These are phyloP conservation scores for Tetradesmus lagerheimii DNA, from an alignment of 139 green algal genomes.

Conservation along the genomic window DNA sequence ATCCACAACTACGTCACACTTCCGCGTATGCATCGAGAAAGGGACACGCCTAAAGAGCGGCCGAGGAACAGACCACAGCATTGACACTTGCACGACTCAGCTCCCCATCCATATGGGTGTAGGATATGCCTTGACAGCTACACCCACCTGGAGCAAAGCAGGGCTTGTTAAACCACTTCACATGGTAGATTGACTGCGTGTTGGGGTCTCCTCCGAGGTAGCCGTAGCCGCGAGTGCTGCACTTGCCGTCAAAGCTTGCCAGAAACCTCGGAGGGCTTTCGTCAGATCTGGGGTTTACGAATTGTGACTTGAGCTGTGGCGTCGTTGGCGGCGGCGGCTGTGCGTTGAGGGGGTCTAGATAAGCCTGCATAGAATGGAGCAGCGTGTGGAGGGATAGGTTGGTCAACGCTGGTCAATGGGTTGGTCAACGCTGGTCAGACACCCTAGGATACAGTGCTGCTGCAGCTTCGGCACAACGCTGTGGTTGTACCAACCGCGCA, in stretches of 20 bases:
- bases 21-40: too few species aligned
- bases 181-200: background rate
- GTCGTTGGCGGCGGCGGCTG: background rate
- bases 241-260: background rate
- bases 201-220: background rate
- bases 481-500: too few species aligned
- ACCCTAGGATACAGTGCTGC: too few species aligned
- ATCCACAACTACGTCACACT: too few species aligned
- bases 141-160: background rate
- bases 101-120: too few species aligned
- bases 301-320: background rate
- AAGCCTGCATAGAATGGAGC: background rate
- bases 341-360: background rate
- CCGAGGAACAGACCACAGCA: too few species aligned
- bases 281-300: background rate
- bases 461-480: too few species aligned
- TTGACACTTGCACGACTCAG: too few species aligned
- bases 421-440: too few species aligned
- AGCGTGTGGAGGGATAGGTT: background rate
- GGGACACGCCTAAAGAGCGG: too few species aligned
- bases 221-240: background rate
- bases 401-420: too few species aligned
- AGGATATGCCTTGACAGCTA: too few species aligned
- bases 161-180: background rate
- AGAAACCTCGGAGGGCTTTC: background rate